A percentile compares a stretch with the other conserved stretches of the same genome.
These are phyloP conservation scores for Tylopilus sp. DNA, from an alignment of 768 basidiomycete species.

Conservation along the genomic window DNA sequence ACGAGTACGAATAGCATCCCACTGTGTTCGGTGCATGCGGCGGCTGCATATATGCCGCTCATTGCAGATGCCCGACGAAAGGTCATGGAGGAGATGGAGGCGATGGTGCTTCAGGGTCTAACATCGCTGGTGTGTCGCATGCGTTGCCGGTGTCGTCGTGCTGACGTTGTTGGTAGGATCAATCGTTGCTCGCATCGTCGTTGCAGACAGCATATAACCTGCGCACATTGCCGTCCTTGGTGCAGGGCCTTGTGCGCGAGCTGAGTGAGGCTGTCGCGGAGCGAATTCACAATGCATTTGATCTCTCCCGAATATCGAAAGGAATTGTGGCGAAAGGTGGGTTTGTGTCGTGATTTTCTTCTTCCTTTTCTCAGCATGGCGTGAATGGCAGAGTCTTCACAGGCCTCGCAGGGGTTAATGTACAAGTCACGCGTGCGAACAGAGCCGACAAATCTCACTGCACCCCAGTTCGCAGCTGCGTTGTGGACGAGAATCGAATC, in stretches of 20 bases:
- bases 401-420: constrained; percentile 38
- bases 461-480: constrained; percentile 80
- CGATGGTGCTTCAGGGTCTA: constrained; percentile 81
- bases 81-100: constrained; percentile 86
- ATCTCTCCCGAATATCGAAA: constrained; percentile 80
- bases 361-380: background rate
- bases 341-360: background rate
- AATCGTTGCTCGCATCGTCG: constrained; percentile 85
- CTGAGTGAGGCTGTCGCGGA: constrained; percentile 80
- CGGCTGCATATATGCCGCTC: constrained; percentile 64
- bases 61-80: constrained; percentile 68
- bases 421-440: constrained; percentile 87
- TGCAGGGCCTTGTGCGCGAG: constrained; percentile 74
- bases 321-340: constrained; percentile 80
- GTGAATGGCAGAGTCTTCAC: constrained; percentile 16
- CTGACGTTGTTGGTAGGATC: constrained; percentile 54
- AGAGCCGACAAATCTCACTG: constrained; percentile 85
- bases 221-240: constrained; percentile 75
- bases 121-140: constrained; percentile 58
- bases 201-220: constrained; percentile 96
- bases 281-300: constrained; percentile 80
- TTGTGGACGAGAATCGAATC: constrained; percentile 56
- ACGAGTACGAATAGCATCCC: constrained; percentile 40
- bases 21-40: constrained; percentile 69
- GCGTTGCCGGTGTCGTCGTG: background rate